Evolutionary conservation across 2,329 filamentous ascomycete species (phyloP), one percentile per base, ranked within the genome.

Genomic region (Pseudocercospora macadamiae): DNA sequence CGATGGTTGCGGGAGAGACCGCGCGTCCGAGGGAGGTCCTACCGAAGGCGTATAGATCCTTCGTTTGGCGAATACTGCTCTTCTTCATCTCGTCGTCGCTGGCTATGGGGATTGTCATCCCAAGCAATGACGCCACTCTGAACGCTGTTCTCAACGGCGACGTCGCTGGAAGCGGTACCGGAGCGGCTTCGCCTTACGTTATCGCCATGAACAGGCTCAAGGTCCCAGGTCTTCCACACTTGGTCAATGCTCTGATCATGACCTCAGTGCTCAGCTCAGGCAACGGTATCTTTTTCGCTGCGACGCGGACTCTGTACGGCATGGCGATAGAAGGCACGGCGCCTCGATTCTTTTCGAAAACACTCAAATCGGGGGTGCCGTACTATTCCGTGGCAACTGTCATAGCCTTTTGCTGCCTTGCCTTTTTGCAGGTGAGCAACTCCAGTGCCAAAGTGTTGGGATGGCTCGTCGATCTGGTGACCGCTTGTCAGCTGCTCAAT

Each of bases 81-180:
- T 93, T 93, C 73, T 93, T 92, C 74, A 82, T 91, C 45, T 82
- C 91, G 2, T 89, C 89, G 1, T 85, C 88, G 0, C 79, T 93
- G 2, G 85, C 83, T 19, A 86, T 91, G 6, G 88, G 89, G 6
- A 87, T 91, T 52, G 71, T 90, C 23, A 84, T 92, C 36, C 82
- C 90, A 1, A 88, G 89, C 71, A 81, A 90, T 60, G 85, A 93
- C 66, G 65, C 77, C 1, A 79, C 80, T 6, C 80, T 93, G 63
- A 80, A 75, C 2, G 80, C 80, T 48, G 88, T 86, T 0, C 90
- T 89, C 66, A 74, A 75, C 1, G 75, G 81, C 12, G 81, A 79
- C 51, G 76, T 81, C 45, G 84, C 88, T 0, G 68, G 65, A 4
- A 55, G 52, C n/a, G 64, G 64, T 26, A 64, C 63, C 42, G 89